phyloP scores from a whole-genome alignment of 495 filamentous ascomycete species.

The Barbatosphaeria neglecta region DNA sequence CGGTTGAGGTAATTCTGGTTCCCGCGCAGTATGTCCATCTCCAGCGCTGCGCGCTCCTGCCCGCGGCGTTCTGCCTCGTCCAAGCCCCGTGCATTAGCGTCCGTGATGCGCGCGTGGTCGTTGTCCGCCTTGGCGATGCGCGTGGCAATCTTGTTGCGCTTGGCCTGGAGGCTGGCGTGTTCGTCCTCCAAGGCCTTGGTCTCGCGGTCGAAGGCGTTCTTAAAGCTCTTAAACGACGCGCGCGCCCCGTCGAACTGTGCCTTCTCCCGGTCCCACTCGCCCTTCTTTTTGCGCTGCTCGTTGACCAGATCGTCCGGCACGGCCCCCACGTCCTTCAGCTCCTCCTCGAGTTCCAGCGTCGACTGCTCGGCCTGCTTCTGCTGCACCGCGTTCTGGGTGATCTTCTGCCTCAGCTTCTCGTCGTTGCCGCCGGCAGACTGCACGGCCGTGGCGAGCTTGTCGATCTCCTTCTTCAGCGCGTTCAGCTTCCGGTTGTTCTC shows the following conservation, averaged over 20 bases:
- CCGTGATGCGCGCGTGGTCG: slow-evolving; percentile 65
- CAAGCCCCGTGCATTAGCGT: slow-evolving; percentile 62
- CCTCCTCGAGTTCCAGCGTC: slow-evolving; percentile 43
- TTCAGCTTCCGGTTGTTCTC: slow-evolving; percentile 66
- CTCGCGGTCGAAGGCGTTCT: slow-evolving; percentile 51
- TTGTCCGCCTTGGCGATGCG: slow-evolving; percentile 67
- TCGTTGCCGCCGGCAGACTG: slow-evolving; percentile 67
- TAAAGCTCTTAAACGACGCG: slow-evolving; percentile 48
- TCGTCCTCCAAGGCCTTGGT: slow-evolving; percentile 55
- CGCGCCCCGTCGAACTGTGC: slow-evolving; percentile 48
- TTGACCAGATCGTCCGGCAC: slow-evolving; percentile 57
- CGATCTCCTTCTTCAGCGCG: slow-evolving; percentile 66
- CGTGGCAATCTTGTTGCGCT: slow-evolving; percentile 64
- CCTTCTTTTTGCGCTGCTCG: slow-evolving; percentile 49
- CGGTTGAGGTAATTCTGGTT: slow-evolving; percentile 35
- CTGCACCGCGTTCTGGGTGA: slow-evolving; percentile 65
- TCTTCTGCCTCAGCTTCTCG: slow-evolving; percentile 69
- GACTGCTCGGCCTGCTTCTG: slow-evolving; percentile 71
- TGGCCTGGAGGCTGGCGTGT: slow-evolving; percentile 51
- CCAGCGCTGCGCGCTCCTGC: slow-evolving; percentile 52
- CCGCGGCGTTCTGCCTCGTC: slow-evolving; percentile 63
- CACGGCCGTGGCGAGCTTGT: slow-evolving; percentile 55
- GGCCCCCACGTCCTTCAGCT: slow-evolving; percentile 55
- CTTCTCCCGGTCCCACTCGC: slow-evolving; percentile 50
- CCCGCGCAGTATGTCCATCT: slow-evolving; percentile 49